A percentile compares a stretch with the other conserved stretches of the same genome.
Conservation (phyloP, 2,329 filamentous ascomycete genomes). For the Colletotrichum somersetense region DNA sequence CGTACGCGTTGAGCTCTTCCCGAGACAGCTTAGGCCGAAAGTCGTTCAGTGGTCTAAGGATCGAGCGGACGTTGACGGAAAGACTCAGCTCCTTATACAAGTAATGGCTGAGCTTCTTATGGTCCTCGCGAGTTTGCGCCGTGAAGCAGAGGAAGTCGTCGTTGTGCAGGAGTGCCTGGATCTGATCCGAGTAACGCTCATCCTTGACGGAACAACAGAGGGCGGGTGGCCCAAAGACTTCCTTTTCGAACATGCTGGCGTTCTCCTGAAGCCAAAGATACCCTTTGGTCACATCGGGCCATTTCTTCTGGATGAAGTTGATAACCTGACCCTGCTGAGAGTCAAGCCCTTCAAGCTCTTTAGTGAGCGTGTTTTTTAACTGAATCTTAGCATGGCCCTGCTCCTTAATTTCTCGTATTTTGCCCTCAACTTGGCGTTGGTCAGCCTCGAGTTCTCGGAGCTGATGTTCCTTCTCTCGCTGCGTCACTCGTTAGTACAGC, state of each 20-base stretch:
- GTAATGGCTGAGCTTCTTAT: conserved; percentile 76
- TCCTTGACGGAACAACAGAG: conserved; percentile 85
- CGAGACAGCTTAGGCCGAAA: conserved; percentile 68
- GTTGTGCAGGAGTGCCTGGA: conserved; percentile 64
- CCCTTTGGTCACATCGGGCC: conserved; percentile 74
- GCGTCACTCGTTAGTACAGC: conserved; percentile 46
- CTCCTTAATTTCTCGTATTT: conserved; percentile 57
- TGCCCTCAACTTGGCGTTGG: conserved; percentile 52
- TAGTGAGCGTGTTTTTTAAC: conserved; percentile 54
- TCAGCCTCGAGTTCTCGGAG: conserved; percentile 64
- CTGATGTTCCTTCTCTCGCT: conserved; percentile 73
- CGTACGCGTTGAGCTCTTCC: conserved; percentile 68
- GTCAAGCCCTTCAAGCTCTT: conserved; percentile 71
- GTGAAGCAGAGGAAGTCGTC: conserved; percentile 78
- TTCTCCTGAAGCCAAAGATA: conserved; percentile 89
- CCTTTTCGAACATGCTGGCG: conserved; percentile 75
- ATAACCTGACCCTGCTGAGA: conserved; percentile 82
- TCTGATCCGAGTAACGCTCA: conserved; percentile 69
- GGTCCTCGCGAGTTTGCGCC: conserved; percentile 80
- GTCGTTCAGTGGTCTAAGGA: conserved; percentile 63
- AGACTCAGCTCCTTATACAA: conserved; percentile 75
- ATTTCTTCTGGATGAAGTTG: conserved; percentile 70
- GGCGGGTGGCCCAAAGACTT: conserved; percentile 85
- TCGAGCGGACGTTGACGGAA: conserved; percentile 79
- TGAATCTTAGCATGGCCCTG: conserved; percentile 58